These are phyloP conservation scores for Tetrastigma voinierianum DNA, from an alignment of 164 flowering plant species.

Conservation along the genomic window DNA sequence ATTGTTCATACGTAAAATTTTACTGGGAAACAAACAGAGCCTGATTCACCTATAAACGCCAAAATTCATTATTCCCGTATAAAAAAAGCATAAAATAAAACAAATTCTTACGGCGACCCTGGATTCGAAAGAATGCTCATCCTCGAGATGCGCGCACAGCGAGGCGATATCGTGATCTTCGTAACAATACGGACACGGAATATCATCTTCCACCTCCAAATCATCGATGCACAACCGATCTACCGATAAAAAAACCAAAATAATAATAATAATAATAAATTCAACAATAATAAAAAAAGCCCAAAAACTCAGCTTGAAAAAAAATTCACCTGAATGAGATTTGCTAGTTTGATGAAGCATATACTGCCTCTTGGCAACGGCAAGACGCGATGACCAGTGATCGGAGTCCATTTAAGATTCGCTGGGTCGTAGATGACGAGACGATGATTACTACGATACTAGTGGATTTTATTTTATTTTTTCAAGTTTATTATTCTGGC, in stretches of 20 bases:
- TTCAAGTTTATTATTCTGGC: too few species aligned
- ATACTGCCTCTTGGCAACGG: constrained; percentile 60
- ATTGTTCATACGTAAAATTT: too few species aligned
- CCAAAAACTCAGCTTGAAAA: not conserved
- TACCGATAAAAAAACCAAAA: constrained; percentile 11
- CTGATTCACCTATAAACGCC: not conserved
- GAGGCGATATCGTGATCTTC: constrained; percentile 62
- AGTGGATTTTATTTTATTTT: too few species aligned
- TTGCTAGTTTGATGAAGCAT: constrained; percentile 35
- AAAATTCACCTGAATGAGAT: constrained; percentile 43
- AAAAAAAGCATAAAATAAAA: not conserved
- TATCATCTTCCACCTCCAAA: constrained; percentile 62
- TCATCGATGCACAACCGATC: constrained; percentile 62
- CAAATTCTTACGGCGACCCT: constrained; percentile 43
- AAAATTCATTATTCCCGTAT: not conserved
- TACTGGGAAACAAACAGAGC: not conserved
- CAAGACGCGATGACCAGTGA: constrained; percentile 58
- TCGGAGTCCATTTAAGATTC: constrained; percentile 47
- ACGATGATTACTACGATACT: too few species aligned
- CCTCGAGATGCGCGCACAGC: constrained; percentile 63
- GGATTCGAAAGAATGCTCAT: constrained; percentile 58
- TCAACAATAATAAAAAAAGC: constrained; percentile 1
- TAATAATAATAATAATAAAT: not conserved
- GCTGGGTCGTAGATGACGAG: not conserved
- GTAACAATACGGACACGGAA: constrained; percentile 65